Evolutionary conservation across 148 eudicot species (phyloP).

Genomic region (Beta vulgaris): DNA sequence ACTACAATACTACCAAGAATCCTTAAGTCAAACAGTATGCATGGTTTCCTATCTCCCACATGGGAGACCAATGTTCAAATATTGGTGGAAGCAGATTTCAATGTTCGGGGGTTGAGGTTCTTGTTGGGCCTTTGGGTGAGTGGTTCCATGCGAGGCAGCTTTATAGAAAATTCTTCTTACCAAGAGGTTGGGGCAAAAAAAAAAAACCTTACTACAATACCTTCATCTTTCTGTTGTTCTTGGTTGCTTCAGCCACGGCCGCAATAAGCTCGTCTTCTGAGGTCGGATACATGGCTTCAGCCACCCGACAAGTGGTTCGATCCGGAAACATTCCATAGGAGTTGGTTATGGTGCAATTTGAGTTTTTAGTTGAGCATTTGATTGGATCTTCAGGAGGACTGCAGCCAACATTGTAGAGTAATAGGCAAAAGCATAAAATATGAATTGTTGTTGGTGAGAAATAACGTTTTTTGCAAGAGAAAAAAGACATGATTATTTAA

Average conservation of each 20-base stretch:
- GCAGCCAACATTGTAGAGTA: slow-evolving; percentile 13
- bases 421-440: neutral
- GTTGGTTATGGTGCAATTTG: slow-evolving; percentile 62
- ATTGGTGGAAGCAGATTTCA: no score
- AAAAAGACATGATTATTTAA: neutral
- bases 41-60: no score
- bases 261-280: slow-evolving; percentile 55
- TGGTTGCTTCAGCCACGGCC: slow-evolving; percentile 43
- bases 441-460: neutral
- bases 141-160: no score
- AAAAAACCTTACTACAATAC: slow-evolving; percentile 7
- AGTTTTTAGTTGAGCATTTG: slow-evolving; percentile 26
- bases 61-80: no score
- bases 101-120: no score
- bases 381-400: slow-evolving; percentile 69
- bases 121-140: no score
- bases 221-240: slow-evolving; percentile 44
- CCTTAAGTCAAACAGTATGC: no score
- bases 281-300: slow-evolving; percentile 46
- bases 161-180: no score
- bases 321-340: slow-evolving; percentile 67
- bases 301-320: slow-evolving; percentile 47
- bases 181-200: neutral
- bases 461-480: neutral
- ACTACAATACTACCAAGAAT: no score